phyloP scores from a whole-genome alignment of 2,329 filamentous ascomycete genomes.

The Fusarium goolgardi region DNA sequence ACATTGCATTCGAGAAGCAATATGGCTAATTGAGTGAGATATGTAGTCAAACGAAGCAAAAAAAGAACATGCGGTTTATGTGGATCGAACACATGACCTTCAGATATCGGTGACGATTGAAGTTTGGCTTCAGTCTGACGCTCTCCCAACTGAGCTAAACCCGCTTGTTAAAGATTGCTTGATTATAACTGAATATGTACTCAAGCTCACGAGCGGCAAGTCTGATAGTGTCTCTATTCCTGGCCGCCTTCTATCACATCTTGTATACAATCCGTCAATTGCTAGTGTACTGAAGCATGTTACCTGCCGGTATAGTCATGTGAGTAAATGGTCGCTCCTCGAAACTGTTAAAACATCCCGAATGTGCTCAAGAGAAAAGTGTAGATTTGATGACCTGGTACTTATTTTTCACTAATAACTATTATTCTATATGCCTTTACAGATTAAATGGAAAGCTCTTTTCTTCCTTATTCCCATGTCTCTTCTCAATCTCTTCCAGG shows the following conservation, averaged over 20 bases:
- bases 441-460: slow-evolving; percentile 5
- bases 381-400: no score
- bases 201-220: rapidly evolving
- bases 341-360: neutral
- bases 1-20: no score
- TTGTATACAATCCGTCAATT: neutral
- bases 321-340: no score
- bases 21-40: neutral
- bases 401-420: neutral
- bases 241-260: neutral
- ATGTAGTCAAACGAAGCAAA: neutral
- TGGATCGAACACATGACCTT: slow-evolving; percentile 48
- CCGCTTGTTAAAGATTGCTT: neutral
- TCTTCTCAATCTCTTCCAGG: slow-evolving; percentile 54
- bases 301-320: no score
- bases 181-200: rapidly evolving
- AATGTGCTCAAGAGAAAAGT: rapidly evolving
- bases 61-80: slow-evolving; percentile 39
- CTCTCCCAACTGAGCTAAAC: slow-evolving; percentile 45
- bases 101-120: slow-evolving; percentile 42
- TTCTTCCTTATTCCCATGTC: slow-evolving; percentile 5
- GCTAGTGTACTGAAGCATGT: neutral
- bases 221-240: rapidly evolving
- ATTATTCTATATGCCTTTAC: neutral
- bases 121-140: slow-evolving; percentile 40